Base-by-base conservation (phyloP, 345 rosid species). In the Streptanthus diversifolius region DNA sequence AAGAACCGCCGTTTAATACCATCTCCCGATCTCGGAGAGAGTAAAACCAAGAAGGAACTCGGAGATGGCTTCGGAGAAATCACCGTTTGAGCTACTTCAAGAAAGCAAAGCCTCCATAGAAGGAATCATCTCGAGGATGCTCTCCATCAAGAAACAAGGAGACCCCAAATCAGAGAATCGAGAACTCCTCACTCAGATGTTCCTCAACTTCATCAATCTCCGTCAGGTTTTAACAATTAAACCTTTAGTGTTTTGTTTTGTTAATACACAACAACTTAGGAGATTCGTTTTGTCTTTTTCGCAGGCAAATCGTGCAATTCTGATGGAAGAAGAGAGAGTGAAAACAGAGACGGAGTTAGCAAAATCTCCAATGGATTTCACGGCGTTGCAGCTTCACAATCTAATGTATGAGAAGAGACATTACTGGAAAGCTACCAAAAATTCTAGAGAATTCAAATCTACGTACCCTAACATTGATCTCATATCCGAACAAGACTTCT, bases 341-440 rank as follows among this genome's bases (percentile, higher is more conserved):
- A 95, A 87, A 61, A 75, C 83, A 21, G 95, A 88, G 70, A 91
- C 85, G 8, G 97, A 89, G 53, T 80, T 78, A 11, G 86, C 89
- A 5, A 91, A 91, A 73, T 87, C 90, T 18, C 90, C 96, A 0
- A 83, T 91, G 52, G 96, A 95, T 64, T 84, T 84, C 59, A 87
- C 96, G 60, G 82, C 96, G 1, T 62, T 95, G 79, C 88, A 88
- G 84, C 88, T 88, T 27, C 95, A 91, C 49, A 95, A 85, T 77
- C 80, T 91, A 71, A 88, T 87, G 93, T 95, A 95, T 52, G 99
- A 95, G 91, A 95, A 90, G 82, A 86, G 87, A 35, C 93, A 88
- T 68, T 95, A 95, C 51, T 71, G 84, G 8, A 95, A 95, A 82
- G 97, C 97, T 30, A 91, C 81, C 14, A 91, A 85, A 75, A 81